Conservation (phyloP, 495 filamentous ascomycete genomes). For the Annulohypoxylon nitens region DNA sequence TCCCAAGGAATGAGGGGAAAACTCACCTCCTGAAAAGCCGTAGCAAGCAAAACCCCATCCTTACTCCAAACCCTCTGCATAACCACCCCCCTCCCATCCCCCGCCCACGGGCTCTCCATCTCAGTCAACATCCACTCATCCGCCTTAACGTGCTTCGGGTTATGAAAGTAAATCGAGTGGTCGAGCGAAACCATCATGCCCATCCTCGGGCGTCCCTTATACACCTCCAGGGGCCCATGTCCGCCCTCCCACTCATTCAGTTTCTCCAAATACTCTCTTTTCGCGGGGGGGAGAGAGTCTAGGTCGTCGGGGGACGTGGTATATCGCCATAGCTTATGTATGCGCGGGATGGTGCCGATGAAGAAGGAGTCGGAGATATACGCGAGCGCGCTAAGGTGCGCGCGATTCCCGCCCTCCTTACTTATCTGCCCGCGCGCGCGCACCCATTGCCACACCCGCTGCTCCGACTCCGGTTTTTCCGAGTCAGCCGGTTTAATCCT, state of each 20-base stretch:
- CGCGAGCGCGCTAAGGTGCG: slow-evolving; percentile 87
- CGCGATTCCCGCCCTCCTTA: slow-evolving; percentile 76
- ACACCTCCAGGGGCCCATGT: slow-evolving; percentile 4
- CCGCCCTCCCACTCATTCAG: slow-evolving; percentile 58
- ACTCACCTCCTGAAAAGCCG: slow-evolving; percentile 82
- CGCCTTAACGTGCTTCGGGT: slow-evolving; percentile 78
- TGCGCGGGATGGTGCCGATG: slow-evolving; percentile 84
- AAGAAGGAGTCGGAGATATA: slow-evolving; percentile 95
- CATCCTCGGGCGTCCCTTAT: slow-evolving; percentile 64
- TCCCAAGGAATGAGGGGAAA: slow-evolving; percentile 15
- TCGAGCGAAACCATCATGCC: slow-evolving; percentile 98
- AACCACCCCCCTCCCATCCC: slow-evolving; percentile 88
- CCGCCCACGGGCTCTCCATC: slow-evolving; percentile 94
- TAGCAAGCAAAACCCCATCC: slow-evolving; percentile 86
- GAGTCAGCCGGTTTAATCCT: slow-evolving; percentile 65
- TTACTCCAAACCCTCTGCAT: slow-evolving; percentile 87
- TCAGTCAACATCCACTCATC: slow-evolving; percentile 96
- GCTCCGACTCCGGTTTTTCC: slow-evolving; percentile 60
- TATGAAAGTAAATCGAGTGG: slow-evolving; percentile 87
- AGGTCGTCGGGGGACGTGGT: slow-evolving; percentile 55
- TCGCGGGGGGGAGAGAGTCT: slow-evolving; percentile 48
- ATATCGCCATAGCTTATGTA: slow-evolving; percentile 79
- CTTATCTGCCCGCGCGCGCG: slow-evolving; percentile 81
- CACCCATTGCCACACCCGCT: slow-evolving; percentile 83
- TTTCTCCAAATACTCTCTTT: slow-evolving; percentile 48